Base-by-base conservation (phyloP, 2,329 filamentous ascomycete genomes). In the Aurifilum marmelostoma region DNA sequence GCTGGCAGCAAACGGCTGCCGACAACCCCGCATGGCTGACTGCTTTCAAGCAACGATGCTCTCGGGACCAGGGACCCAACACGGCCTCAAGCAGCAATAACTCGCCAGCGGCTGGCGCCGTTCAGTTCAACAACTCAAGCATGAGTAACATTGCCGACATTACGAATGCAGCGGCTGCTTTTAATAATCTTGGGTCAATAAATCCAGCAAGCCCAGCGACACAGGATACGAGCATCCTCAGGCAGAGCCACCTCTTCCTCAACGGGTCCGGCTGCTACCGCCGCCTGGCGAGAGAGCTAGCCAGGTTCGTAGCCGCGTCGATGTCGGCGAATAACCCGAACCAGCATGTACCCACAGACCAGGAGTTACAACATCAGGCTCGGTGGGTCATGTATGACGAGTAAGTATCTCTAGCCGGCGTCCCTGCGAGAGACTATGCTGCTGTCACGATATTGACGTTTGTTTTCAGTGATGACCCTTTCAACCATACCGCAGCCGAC, bases 401-500 rank as follows among this genome's bases (percentile, higher is more conserved):
- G 83, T 88, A 77, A 78, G 85, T 81, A 7, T 34, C 8, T 34
- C 8, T 21, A 7, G 18, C 3, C 2, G 24, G 37, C 21, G 11
- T 39, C n/a, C n/a, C 14, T 16, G 2, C 29, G 34, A 34, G 34
- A 34, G 34, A 34, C 4, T 8, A 34, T 37, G 56, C 9, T 16
- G 16, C 37, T 27, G 6, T 50, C 29, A 47, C 9, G 8, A 34
- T 56, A 24, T 37, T 47, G 32, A 65, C 1, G 14, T 8, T 27
- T 21, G 5, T 8, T 32, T 3, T 24, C 59, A 88, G 86, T 68
- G 88, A 89, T 68, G 88, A 89, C 73, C 86, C 86, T 2, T 89
- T 87, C 85, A 89, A 90, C 75, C 85, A 88, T 73, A 90, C 88
- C 0, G 85, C 86, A 0, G 87, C 87, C 39, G 88, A 90, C 74